Conservation (phyloP, 106 monocot genomes). For the Alisma plantagoaquatica region DNA sequence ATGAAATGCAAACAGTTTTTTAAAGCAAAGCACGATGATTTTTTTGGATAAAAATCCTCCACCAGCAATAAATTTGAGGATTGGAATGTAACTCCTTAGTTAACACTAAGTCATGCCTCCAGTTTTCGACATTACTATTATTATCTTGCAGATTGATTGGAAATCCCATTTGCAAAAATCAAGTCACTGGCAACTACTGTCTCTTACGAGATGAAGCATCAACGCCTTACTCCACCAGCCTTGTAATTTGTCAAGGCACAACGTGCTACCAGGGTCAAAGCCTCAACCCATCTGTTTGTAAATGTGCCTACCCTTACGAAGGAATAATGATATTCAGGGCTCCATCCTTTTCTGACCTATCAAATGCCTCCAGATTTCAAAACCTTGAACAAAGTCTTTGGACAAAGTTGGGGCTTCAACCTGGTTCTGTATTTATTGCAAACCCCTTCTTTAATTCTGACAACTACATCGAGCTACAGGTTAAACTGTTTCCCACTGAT, state of each 20-base stretch:
- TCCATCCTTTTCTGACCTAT: constrained; percentile 38
- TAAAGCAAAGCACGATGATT: too few relatives aligned
- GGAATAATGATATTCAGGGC: constrained; percentile 51
- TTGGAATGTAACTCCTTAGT: too few relatives aligned
- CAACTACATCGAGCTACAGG: constrained; percentile 32
- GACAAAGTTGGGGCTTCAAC: constrained; percentile 15
- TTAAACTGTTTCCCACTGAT: constrained; percentile 48
- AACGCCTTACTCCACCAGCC: constrained; percentile 42
- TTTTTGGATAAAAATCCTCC: too few relatives aligned
- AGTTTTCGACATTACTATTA: background rate
- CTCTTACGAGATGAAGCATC: constrained; percentile 1
- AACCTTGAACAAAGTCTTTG: constrained; percentile 33
- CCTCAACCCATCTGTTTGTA: constrained; percentile 38
- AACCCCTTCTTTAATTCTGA: constrained; percentile 28
- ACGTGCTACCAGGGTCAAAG: constrained; percentile 33
- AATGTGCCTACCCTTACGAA: constrained; percentile 50
- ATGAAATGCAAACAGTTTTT: too few relatives aligned
- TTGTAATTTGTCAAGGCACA: constrained; percentile 15
- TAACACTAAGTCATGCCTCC: too few relatives aligned
- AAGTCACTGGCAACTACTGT: constrained; percentile 21
- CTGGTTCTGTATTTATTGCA: constrained; percentile 9
- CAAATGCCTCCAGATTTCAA: constrained; percentile 29
- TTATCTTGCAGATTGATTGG: constrained; percentile 32
- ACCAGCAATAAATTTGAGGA: too few relatives aligned
- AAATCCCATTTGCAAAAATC: constrained; percentile 43